These are phyloP conservation scores for Fimicolochytrium jonesii DNA, from an alignment of 192 early-diverging fungal species.

Conservation along the genomic window DNA sequence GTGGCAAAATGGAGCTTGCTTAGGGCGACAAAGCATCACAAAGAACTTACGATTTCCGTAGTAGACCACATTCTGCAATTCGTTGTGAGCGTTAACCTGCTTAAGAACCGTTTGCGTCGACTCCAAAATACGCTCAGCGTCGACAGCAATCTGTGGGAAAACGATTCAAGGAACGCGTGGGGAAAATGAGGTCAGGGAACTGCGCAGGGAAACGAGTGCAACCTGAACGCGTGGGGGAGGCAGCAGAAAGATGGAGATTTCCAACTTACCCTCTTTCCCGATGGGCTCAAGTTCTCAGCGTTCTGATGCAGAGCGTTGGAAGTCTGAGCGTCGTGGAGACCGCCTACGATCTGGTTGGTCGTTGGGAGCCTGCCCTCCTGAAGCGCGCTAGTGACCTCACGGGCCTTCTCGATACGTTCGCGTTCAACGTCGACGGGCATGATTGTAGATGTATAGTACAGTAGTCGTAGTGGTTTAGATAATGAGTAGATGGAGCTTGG, in stretches of 20 bases:
- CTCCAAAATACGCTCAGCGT: constrained; percentile 37
- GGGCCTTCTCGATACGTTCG: constrained; percentile 17
- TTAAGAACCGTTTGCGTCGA: constrained; percentile 29
- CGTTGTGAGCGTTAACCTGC: constrained; percentile 43
- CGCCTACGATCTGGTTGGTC: constrained; percentile 31
- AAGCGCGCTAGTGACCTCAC: constrained; percentile 21
- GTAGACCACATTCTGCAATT: constrained; percentile 42
- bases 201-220: neutral
- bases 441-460: too few relatives aligned
- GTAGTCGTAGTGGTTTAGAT: too few relatives aligned
- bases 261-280: constrained; percentile 38
- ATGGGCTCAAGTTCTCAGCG: constrained; percentile 33
- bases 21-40: too few relatives aligned
- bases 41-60: constrained; percentile 20
- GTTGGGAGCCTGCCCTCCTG: constrained; percentile 45
- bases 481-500: too few relatives aligned
- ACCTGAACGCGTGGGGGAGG: neutral
- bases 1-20: too few relatives aligned
- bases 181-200: neutral
- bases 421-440: constrained; percentile 21
- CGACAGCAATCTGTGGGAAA: constrained; percentile 12
- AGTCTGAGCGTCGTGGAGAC: constrained; percentile 34
- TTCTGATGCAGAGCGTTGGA: constrained; percentile 26
- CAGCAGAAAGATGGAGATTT: neutral
- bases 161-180: too few relatives aligned